Base-by-base conservation (phyloP, 164 flowering plant genomes). In the Vitis rotundifolia region DNA sequence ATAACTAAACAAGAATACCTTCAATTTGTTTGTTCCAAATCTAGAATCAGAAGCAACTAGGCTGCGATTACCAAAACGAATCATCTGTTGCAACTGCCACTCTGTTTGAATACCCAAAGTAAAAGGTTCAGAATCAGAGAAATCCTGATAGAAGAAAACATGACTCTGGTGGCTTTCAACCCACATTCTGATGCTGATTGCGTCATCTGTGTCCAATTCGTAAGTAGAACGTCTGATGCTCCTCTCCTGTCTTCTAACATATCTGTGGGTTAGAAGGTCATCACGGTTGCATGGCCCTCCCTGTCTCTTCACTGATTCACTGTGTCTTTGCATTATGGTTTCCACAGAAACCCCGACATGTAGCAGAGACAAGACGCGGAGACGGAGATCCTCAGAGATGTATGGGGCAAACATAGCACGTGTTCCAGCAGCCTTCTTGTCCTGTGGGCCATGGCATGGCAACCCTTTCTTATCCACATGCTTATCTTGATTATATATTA, bases 51-150 rank as follows among this genome's bases (percentile, higher is more conserved):
- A 89, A 70, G 87, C 91, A 58, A 96, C n/a, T 50, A 93, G 89
- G 75, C 91, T 78, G 53, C 82, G 80, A 72, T 96, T 92, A 4
- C 98, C 98, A 80, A 89, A 93, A 9, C 86, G 89, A 77, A 96
- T 91, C 99, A 96, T 85, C 73, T 96, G 99, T 56, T 96, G 98
- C 84, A 96, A 80, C 83, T 96, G 99, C 99, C 98, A 93, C 72
- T 96, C 95, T 47, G 99, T 90, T 75, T 96, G 99, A 63, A 96
- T 91, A 44, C 99, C 97, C 71, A 96, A 68, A 58, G 76, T 71
- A 68, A 92, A 86, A 61, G 99, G 95, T 11, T 81, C 91, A 9
- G 87, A 78, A 76, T 90, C 92, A 72, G 94, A 83, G 77, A 86
- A 96, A 66, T 90, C 95, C 78, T 93, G 89, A 72, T 77, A 92